Evolutionary conservation across 1,284 basidiomycete species (phyloP), one percentile per base, ranked within the genome.

Genomic region (Cryptococcus sp.): DNA sequence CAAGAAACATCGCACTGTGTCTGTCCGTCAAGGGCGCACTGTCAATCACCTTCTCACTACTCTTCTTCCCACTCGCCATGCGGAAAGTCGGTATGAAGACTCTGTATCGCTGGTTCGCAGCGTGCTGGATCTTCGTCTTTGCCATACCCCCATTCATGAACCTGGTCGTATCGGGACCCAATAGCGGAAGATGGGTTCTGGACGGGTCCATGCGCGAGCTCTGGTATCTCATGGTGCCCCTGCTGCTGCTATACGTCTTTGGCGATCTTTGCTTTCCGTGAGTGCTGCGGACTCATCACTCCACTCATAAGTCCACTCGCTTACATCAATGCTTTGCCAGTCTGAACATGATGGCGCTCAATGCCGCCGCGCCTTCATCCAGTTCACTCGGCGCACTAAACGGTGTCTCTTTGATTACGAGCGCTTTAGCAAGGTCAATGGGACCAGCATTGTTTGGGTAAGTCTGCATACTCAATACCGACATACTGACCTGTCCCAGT

Each of bases 81-180:
- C 54, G 59, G n/a, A 44, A 47, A 50, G 53, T 62, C 46, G 60
- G 62, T 1, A 54, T 44, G 27, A 25, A 52, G 16, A 53, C 50
- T 8, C 53, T 68, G 22, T 68, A 66, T 40, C 59, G 56, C 19
- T n/a, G 38, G 17, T 63, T 66, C 45, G 54, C 61, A 8, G 48
- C 61, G 1, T 60, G 59, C 38, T 68, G 66, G 66, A 53, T 64
- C 8, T 47, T 42, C 15, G 50, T 54, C 20, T 65, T 54, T 44
- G 42, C 51, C 17, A 11, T 68, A 23, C 64, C 64, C 16, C 64
- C 61, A 3, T 22, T 64, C 51, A 68, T 68, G 66, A 68, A 68
- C 50, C 42, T 42, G 17, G 19, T 67, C 23, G 66, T 49, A 1
- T 20, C 42, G 1, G 46, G 53, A 22, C 17, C 42, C 35, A 46